Conservation (phyloP, 345 rosid genomes). For the Citropsis articulata region DNA sequence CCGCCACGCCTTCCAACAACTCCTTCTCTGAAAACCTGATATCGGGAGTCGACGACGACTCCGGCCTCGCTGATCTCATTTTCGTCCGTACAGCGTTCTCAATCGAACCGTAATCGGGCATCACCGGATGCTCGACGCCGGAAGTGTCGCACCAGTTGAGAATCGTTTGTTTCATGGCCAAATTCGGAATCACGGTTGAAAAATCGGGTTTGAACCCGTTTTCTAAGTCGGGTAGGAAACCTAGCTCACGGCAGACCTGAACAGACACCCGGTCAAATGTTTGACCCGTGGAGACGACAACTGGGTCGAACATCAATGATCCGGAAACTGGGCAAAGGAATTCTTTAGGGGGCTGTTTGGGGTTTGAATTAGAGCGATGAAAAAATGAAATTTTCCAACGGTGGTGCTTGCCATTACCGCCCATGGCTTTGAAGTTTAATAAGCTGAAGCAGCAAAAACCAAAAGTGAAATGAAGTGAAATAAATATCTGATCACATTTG, state of each 20-base stretch:
- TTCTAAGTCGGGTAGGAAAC: conserved; percentile 44
- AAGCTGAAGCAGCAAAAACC: neutral
- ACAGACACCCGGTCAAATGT: conserved; percentile 71
- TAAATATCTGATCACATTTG: neutral
- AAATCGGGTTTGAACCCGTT: conserved; percentile 61
- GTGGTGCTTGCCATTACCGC: conserved; percentile 51
- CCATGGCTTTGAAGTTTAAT: conserved; percentile 32
- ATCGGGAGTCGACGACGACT: conserved; percentile 20
- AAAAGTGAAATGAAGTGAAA: neutral
- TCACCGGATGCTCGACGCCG: conserved; percentile 30
- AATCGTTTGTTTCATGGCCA: conserved; percentile 62
- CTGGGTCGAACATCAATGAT: conserved; percentile 75
- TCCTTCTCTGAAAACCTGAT: conserved; percentile 69
- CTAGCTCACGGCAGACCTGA: conserved; percentile 54
- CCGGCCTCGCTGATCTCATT: conserved; percentile 24
- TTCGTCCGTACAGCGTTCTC: conserved; percentile 40
- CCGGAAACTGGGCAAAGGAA: conserved; percentile 70
- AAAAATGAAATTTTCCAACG: conserved; percentile 63
- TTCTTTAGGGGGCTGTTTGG: conserved; percentile 50
- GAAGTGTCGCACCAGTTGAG: conserved; percentile 53
- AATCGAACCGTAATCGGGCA: conserved; percentile 50
- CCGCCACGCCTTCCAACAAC: conserved; percentile 56
- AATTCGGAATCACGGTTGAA: conserved; percentile 59
- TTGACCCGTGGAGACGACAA: conserved; percentile 82
- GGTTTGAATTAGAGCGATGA: conserved; percentile 31